Conservation (phyloP, 192 early-diverging fungal genomes). For the Gryganskiella cystojenkinii region DNA sequence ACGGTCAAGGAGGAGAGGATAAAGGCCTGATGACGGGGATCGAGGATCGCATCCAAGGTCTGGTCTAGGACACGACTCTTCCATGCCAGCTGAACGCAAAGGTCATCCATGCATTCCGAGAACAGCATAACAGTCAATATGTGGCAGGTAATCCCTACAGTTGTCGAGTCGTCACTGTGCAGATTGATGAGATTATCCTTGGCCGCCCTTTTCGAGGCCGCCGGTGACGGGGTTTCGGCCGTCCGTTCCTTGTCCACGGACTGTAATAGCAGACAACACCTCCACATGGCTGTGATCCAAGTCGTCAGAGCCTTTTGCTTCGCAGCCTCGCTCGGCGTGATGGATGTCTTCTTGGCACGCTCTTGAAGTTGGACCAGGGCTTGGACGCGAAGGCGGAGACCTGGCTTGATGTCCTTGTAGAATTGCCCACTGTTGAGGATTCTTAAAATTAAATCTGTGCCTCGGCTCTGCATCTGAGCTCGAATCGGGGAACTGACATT, state of each 20-base stretch:
- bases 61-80: constrained; percentile 19
- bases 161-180: constrained; percentile 42
- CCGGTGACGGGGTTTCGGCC: constrained; percentile 1
- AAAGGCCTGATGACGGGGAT: constrained; percentile 22
- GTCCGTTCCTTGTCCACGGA: constrained; percentile 30
- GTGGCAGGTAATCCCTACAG: constrained; percentile 35
- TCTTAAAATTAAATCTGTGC: constrained; percentile 20
- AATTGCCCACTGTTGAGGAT: constrained; percentile 38
- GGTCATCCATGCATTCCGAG: constrained; percentile 33
- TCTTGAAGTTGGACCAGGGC: constrained; percentile 35
- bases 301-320: constrained; percentile 27
- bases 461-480: constrained; percentile 22
- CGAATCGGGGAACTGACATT: constrained; percentile 16
- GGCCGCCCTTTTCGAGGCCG: background rate
- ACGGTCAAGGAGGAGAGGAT: constrained; percentile 29
- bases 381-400: constrained; percentile 19
- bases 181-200: constrained; percentile 40
- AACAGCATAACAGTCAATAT: constrained; percentile 39
- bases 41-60: constrained; percentile 23
- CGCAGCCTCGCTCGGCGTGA: constrained; percentile 14
- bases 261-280: constrained; percentile 45
- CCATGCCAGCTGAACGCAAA: constrained; percentile 32
- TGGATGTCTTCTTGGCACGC: constrained; percentile 17
- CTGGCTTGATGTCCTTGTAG: constrained; percentile 43
- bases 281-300: constrained; percentile 52